phyloP scores from a whole-genome alignment of 2,329 filamentous ascomycete genomes.

The Trichoderma sp. region DNA sequence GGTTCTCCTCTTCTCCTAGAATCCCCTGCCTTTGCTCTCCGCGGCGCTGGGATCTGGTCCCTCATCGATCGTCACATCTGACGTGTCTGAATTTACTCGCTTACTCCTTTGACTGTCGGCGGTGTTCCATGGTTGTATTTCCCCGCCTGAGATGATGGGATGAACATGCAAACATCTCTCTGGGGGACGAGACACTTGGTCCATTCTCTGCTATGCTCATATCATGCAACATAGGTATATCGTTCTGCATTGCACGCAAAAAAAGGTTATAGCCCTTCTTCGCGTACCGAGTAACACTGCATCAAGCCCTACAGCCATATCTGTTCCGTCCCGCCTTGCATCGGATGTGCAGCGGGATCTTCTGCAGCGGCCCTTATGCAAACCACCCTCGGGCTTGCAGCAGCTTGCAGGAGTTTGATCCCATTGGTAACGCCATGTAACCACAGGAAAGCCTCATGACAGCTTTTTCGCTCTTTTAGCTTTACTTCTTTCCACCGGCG shows the following conservation, averaged over 20 bases:
- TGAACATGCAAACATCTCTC: background rate
- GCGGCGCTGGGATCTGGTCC: background rate
- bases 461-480: background rate
- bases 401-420: constrained; percentile 21
- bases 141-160: background rate
- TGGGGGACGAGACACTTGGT: background rate
- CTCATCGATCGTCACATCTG: constrained; percentile 11
- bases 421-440: constrained; percentile 15
- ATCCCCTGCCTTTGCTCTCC: background rate
- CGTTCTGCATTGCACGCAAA: background rate
- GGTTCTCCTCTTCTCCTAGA: constrained; percentile 1
- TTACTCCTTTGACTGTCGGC: background rate
- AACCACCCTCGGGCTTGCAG: constrained; percentile 22
- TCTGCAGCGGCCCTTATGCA: constrained; percentile 24
- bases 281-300: constrained; percentile 5
- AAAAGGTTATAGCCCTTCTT: background rate
- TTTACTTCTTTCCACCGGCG: constrained; percentile 1
- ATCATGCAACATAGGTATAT: background rate
- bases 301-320: constrained; percentile 16
- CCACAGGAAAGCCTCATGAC: constrained; percentile 22
- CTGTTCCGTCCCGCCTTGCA: constrained; percentile 19
- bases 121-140: background rate
- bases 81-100: background rate
- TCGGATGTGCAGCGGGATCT: constrained; percentile 20
- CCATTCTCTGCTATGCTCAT: background rate